Evolutionary conservation across 2,329 filamentous ascomycete species (phyloP).

Genomic region (Fusarium verticillioides): DNA sequence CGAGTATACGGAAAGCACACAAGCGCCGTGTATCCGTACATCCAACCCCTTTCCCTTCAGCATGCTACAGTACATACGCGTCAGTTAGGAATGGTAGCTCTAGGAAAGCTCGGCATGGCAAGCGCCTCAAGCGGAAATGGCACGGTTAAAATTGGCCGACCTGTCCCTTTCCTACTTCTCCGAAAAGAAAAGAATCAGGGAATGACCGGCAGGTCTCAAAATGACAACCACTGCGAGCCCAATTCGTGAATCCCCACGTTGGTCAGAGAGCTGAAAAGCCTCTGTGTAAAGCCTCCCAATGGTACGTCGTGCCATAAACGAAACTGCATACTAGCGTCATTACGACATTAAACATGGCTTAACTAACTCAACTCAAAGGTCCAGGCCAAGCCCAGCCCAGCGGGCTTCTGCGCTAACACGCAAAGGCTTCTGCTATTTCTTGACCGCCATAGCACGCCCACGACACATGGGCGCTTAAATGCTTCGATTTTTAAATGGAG

Average conservation of each 20-base stretch:
- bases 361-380: constrained; percentile 30
- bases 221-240: constrained; percentile 11
- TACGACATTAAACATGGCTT: constrained; percentile 11
- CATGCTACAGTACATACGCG: background rate
- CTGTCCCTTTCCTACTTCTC: background rate
- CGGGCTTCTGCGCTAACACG: constrained; percentile 13
- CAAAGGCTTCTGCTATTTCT: constrained; percentile 6
- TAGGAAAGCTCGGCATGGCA: constrained; percentile 38
- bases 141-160: constrained; percentile 13
- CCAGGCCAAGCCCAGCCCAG: constrained; percentile 27
- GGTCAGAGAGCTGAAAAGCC: constrained; percentile 9
- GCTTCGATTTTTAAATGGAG: background rate
- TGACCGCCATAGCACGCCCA: constrained; percentile 21
- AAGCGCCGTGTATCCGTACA: constrained; percentile 6
- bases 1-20: background rate
- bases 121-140: constrained; percentile 29
- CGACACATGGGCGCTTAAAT: constrained; percentile 1
- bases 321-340: constrained; percentile 12
- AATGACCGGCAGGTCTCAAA: constrained; percentile 7
- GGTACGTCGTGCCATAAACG: background rate
- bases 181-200: background rate
- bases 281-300: constrained; percentile 7
- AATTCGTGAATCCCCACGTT: constrained; percentile 7
- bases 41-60: constrained; percentile 23
- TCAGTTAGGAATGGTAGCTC: constrained; percentile 25